phyloP scores from a whole-genome alignment of 2,329 filamentous ascomycete genomes.

The Metarhizium album region DNA sequence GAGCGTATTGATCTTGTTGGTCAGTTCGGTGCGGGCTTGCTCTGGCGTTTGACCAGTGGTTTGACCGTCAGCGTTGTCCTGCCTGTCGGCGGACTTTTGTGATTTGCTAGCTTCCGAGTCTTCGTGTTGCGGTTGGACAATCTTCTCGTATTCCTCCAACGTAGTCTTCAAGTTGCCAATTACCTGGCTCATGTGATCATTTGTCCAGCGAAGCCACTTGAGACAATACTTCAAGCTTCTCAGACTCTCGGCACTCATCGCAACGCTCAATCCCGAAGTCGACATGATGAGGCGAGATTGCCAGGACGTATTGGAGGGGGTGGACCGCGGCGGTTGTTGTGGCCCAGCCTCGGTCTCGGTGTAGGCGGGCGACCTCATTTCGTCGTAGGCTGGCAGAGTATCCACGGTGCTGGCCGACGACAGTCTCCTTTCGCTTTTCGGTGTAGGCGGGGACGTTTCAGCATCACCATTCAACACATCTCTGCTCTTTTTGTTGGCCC shows the following conservation, averaged over 20 bases:
- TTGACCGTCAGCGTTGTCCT: neutral
- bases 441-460: conserved; percentile 18
- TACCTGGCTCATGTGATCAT: conserved; percentile 66
- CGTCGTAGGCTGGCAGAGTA: conserved; percentile 74
- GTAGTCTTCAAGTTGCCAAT: conserved; percentile 64
- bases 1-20: conserved; percentile 54
- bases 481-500: conserved; percentile 11
- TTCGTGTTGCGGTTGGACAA: neutral
- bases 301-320: conserved; percentile 42
- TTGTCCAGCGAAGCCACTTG: conserved; percentile 68
- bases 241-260: conserved; percentile 82
- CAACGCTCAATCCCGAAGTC: conserved; percentile 80
- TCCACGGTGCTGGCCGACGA: conserved; percentile 61
- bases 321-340: conserved; percentile 17
- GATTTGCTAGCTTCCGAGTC: conserved; percentile 7
- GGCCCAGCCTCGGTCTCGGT: conserved; percentile 41
- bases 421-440: conserved; percentile 36
- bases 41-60: conserved; percentile 13
- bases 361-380: conserved; percentile 64
- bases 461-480: conserved; percentile 4
- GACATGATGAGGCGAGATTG: conserved; percentile 78
- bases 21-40: conserved; percentile 32
- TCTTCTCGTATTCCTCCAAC: conserved; percentile 67
- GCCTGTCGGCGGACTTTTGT: conserved; percentile 2
- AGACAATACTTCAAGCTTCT: conserved; percentile 78